Base-by-base conservation (phyloP, 169 alveolate genomes). In the Cryptosporidium canis region DNA sequence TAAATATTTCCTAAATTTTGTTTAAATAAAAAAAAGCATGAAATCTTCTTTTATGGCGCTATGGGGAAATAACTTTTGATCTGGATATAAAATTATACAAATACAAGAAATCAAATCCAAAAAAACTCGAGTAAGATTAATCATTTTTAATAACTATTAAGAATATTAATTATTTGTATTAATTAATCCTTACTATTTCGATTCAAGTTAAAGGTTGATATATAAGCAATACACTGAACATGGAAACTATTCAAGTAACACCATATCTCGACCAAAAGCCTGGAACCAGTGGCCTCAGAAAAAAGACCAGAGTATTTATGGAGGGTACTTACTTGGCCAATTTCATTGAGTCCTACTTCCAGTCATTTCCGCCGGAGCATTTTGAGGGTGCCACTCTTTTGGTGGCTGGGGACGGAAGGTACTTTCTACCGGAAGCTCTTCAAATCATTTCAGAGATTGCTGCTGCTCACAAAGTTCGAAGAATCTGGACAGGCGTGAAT, bases 341-440 rank as follows among this genome's bases (percentile, higher is more conserved):
- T 72, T 96, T 95, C 68, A 91, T 93, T 39, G 96, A 95, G 72
- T 77, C 95, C 27, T 93, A 94, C 44, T 96, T 96, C 85, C 83
- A 85, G 41, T 91, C 96, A 12, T 70, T 93, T 35, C 72, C 90
- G 1, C 92, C 90, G n/a, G 94, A 84, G 55, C 94, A 94, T 68
- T 93, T 93, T 29, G 83, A 91, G 63, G 95, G 96, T 64, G 92
- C 85, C 45, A 66, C 95, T 1, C 83, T 96, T 1, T 94, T 96
- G 27, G 95, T 96, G 24, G 97, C 96, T 51, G 98, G 98, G 70
- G 98, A 96, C 92, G 98, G 98, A 33, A 92, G 98, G 85, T 96
- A 85, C 84, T 94, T 92, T 85, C 91, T 93, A 65, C 92, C 90
- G 27, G 94, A 90, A 33, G 97, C 96, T 1, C 91, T 92, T n/a